phyloP scores from a whole-genome alignment of 176 grass and related monocot species.

The Rhynchospora breviuscula region DNA sequence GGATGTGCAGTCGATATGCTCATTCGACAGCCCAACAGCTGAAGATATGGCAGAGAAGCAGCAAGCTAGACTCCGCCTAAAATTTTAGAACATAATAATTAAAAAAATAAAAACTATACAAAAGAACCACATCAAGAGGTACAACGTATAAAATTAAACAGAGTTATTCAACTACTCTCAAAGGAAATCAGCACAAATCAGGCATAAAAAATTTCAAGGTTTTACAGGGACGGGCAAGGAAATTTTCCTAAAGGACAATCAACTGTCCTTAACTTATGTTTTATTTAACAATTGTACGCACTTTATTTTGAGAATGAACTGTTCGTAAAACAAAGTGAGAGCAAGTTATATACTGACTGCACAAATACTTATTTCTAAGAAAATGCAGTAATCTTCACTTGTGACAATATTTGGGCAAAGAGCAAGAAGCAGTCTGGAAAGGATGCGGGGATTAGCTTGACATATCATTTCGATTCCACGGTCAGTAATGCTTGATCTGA shows the following conservation, averaged over 20 bases:
- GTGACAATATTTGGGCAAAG: slow-evolving; percentile 77
- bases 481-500: slow-evolving; percentile 80
- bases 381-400: slow-evolving; percentile 41
- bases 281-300: neutral
- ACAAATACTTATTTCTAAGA: neutral
- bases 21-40: slow-evolving; percentile 72
- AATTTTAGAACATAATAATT: slow-evolving; percentile 19
- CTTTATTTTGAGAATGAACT: neutral
- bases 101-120: neutral
- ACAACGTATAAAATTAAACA: neutral
- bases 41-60: slow-evolving; percentile 62
- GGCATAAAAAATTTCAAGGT: neutral
- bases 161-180: neutral
- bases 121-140: no score
- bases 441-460: slow-evolving; percentile 49
- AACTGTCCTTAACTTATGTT: neutral
- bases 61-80: slow-evolving; percentile 70
- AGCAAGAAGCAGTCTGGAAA: slow-evolving; percentile 53
- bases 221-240: neutral
- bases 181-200: neutral
- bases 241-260: neutral
- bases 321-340: neutral
- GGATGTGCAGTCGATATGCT: slow-evolving; percentile 39
- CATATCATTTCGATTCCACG: slow-evolving; percentile 80
- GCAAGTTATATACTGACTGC: neutral